Conservation (phyloP, 1,284 basidiomycete species). For the Ustilago lituana region DNA sequence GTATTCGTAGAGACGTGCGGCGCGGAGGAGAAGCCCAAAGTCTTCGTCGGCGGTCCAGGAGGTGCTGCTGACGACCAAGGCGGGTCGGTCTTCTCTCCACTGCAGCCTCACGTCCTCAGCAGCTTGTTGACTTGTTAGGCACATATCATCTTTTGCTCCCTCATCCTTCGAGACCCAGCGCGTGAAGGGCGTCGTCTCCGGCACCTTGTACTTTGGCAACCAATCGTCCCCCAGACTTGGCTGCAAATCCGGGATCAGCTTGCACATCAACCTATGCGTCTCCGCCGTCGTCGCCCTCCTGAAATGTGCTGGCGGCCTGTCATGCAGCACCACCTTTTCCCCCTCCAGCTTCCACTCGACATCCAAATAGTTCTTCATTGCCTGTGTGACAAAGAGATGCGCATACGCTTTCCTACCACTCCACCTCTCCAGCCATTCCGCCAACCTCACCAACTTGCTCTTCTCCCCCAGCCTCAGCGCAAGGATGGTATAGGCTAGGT, state of each 20-base stretch:
- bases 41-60: slow-evolving; percentile 99
- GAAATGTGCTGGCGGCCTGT: slow-evolving; percentile 45
- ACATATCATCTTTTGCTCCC: not conserved
- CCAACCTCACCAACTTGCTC: slow-evolving; percentile 77
- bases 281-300: slow-evolving; percentile 19
- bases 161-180: not conserved
- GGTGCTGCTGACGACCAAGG: slow-evolving; percentile 88
- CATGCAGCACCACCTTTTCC: slow-evolving; percentile 71
- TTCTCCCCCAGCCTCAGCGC: slow-evolving; percentile 78
- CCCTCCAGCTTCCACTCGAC: slow-evolving; percentile 75
- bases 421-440: slow-evolving; percentile 52
- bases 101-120: not conserved
- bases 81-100: slow-evolving; percentile 73
- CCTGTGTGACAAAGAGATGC: slow-evolving; percentile 91
- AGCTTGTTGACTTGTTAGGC: too few species aligned
- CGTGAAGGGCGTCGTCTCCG: slow-evolving; percentile 49
- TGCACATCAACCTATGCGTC: slow-evolving; percentile 36
- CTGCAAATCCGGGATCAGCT: slow-evolving; percentile 23
- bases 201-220: slow-evolving; percentile 16
- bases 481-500: slow-evolving; percentile 92
- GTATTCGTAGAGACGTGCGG: slow-evolving; percentile 73
- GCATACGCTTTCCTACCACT: slow-evolving; percentile 74
- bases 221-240: slow-evolving; percentile 31
- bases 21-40: slow-evolving; percentile 76
- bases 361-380: slow-evolving; percentile 80